Percentiles rank a stretch among this genome's conserved stretches.
Conservation (phyloP, 495 filamentous ascomycete genomes). For the Baudoinia panamericana region DNA sequence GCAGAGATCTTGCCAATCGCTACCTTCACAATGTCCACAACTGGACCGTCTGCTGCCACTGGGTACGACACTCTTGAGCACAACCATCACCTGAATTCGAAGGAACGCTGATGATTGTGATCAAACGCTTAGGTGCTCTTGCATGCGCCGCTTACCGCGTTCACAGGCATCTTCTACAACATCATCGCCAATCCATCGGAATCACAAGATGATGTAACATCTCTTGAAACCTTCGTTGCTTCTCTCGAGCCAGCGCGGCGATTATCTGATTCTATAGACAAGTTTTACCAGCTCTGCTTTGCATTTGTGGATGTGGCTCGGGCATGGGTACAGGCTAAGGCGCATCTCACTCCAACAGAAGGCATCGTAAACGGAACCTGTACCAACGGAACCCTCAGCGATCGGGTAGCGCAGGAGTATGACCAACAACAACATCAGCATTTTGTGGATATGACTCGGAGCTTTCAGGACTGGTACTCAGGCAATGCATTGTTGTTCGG, state of each 20-base stretch:
- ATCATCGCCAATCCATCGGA: slow-evolving; percentile 2
- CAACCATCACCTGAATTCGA: slow-evolving; percentile 2
- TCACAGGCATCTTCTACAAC: slow-evolving; percentile 4
- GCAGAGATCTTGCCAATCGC: not conserved
- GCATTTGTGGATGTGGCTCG: not conserved
- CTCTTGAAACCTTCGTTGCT: not conserved
- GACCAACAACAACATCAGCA: too few relatives aligned
- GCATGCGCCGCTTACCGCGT: slow-evolving; percentile 1
- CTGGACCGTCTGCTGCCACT: too few relatives aligned
- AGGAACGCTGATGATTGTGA: slow-evolving; percentile 1
- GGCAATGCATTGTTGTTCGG: slow-evolving; percentile 1
- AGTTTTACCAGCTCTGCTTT: slow-evolving; percentile 2
- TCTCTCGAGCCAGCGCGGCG: not conserved
- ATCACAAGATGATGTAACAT: not conserved
- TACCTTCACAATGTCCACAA: too few relatives aligned
- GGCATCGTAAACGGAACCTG: not conserved
- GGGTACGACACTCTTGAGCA: too few relatives aligned
- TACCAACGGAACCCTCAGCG: too few relatives aligned
- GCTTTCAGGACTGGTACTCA: slow-evolving; percentile 7
- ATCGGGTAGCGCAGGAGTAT: too few relatives aligned
- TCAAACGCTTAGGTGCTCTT: not conserved
- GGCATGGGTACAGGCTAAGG: not conserved
- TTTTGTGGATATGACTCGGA: not conserved
- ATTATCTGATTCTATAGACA: not conserved
- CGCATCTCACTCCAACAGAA: not conserved